Conservation (phyloP, 1,139 yeast species). For the Hansenula lynferdii region DNA sequence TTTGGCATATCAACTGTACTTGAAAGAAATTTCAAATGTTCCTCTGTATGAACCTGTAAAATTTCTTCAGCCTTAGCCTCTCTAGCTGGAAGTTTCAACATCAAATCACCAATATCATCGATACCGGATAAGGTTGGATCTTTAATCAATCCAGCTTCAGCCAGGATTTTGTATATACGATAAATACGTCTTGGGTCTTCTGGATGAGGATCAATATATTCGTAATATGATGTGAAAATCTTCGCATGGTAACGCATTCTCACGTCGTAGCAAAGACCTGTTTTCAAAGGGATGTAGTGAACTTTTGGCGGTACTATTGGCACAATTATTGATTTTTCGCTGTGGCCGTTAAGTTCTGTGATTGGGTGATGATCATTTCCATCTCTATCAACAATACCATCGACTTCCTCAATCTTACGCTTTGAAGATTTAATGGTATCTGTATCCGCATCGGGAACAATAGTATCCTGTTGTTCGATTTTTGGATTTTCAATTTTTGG, state of each 20-base stretch:
- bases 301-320: slow-evolving; percentile 41
- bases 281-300: slow-evolving; percentile 66
- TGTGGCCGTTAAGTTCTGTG: background rate
- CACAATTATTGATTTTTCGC: slow-evolving; percentile 40
- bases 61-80: slow-evolving; percentile 89
- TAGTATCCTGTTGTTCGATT: background rate
- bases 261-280: slow-evolving; percentile 94
- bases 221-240: slow-evolving; percentile 85
- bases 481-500: background rate
- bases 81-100: slow-evolving; percentile 86
- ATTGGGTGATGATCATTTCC: background rate
- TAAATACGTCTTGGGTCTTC: slow-evolving; percentile 97
- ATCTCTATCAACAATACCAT: slow-evolving; percentile 6
- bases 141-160: slow-evolving; percentile 85
- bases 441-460: slow-evolving; percentile 3
- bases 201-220: slow-evolving; percentile 97
- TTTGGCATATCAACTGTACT: slow-evolving; percentile 77
- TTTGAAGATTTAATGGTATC: slow-evolving; percentile 11
- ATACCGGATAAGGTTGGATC: slow-evolving; percentile 80
- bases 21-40: slow-evolving; percentile 71
- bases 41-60: slow-evolving; percentile 76
- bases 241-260: slow-evolving; percentile 97
- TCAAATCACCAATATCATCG: slow-evolving; percentile 79
- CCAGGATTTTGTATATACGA: slow-evolving; percentile 86
- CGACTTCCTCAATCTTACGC: slow-evolving; percentile 20